phyloP scores from a whole-genome alignment of 176 grass and related monocot species.

The Cocos nucifera region DNA sequence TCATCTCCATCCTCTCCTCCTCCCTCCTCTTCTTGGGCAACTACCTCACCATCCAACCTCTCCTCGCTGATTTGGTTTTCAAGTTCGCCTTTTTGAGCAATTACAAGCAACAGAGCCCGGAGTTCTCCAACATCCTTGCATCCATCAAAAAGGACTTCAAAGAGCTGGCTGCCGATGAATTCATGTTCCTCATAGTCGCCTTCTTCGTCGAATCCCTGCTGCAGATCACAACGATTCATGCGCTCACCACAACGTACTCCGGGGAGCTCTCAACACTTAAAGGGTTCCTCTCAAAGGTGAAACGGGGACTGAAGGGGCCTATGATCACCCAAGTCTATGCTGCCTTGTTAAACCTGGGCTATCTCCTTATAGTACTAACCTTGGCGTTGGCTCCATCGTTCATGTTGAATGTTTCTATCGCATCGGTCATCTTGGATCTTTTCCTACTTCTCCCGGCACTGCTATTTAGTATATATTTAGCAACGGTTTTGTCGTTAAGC shows the following conservation, averaged over 20 bases:
- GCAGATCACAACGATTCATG: slow-evolving; percentile 5
- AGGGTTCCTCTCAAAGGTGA: slow-evolving; percentile 2
- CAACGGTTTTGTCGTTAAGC: slow-evolving; percentile 3
- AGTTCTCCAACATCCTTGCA: too few species aligned
- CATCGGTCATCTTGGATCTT: not conserved
- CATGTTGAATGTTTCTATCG: not conserved
- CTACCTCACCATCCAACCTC: slow-evolving; percentile 12
- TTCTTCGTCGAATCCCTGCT: not conserved
- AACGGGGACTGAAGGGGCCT: slow-evolving; percentile 11
- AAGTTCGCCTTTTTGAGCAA: too few species aligned
- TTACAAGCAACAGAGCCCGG: too few species aligned
- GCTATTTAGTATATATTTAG: not conserved
- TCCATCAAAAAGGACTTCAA: too few species aligned
- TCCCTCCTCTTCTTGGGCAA: slow-evolving; percentile 8
- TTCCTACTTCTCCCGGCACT: not conserved
- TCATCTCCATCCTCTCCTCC: not conserved
- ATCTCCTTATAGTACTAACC: not conserved
- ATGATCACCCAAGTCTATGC: slow-evolving; percentile 14
- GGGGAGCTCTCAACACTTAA: slow-evolving; percentile 10
- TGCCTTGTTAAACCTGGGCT: not conserved
- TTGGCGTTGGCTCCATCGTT: not conserved
- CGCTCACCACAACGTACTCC: slow-evolving; percentile 7
- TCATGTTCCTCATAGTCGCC: slow-evolving; percentile 2
- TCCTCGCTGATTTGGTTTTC: too few species aligned
- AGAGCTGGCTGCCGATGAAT: too few species aligned